These are phyloP conservation scores for Karstenula rhodostoma DNA, from an alignment of 2,329 filamentous ascomycete species.

Conservation along the genomic window DNA sequence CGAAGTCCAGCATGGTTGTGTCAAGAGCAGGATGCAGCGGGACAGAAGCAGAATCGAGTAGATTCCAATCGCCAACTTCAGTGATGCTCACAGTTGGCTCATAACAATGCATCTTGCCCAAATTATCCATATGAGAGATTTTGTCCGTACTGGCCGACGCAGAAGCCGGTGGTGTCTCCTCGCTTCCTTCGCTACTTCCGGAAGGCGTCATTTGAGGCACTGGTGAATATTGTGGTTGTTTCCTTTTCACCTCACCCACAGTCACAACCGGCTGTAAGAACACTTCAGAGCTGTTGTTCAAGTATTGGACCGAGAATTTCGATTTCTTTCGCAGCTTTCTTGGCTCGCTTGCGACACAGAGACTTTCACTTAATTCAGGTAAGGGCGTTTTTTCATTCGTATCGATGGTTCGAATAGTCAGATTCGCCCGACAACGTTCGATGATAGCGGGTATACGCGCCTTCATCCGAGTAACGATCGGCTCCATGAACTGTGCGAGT, in stretches of 20 bases:
- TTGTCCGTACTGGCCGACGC: background rate
- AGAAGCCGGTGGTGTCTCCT: background rate
- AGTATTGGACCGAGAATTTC: background rate
- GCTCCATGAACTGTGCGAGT: conserved; percentile 17
- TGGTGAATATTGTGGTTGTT: background rate
- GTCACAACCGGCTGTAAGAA: too few relatives aligned
- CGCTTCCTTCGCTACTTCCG: conserved; percentile 1
- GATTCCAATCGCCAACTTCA: background rate
- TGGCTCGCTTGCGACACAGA: background rate
- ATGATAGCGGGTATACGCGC: conserved; percentile 20
- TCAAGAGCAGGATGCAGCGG: background rate
- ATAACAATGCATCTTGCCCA: background rate
- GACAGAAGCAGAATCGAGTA: background rate
- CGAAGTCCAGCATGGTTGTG: background rate
- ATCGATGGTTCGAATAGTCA: conserved; percentile 2
- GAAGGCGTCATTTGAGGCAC: background rate
- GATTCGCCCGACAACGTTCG: conserved; percentile 15
- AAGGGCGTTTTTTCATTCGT: background rate
- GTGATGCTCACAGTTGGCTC: background rate
- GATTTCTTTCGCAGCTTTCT: background rate
- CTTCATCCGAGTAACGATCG: conserved; percentile 19
- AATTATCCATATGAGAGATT: background rate
- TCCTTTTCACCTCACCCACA: background rate
- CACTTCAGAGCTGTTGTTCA: background rate
- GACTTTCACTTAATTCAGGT: background rate